Evolutionary conservation across 352 stramenopile genomes (phyloP).

Genomic region (Phytophthora sojae): DNA sequence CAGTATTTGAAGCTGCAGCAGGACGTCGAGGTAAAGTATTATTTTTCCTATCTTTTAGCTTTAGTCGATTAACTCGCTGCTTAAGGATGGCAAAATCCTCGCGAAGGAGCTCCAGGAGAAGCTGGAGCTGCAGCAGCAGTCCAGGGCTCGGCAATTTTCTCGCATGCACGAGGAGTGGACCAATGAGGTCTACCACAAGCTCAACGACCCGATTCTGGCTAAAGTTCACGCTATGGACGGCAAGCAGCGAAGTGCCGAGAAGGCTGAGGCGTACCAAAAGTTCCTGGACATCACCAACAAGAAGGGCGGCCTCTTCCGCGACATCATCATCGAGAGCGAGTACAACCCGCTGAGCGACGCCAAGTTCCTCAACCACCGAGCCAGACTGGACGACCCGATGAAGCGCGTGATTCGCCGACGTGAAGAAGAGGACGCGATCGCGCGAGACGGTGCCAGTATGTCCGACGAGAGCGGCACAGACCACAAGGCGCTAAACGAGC

Average conservation of each 20-base stretch:
- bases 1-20: conserved; percentile 76
- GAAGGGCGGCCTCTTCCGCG: conserved; percentile 79
- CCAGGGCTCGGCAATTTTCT: conserved; percentile 62
- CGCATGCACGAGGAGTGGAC: conserved; percentile 84
- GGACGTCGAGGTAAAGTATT: conserved; percentile 67
- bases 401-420: conserved; percentile 69
- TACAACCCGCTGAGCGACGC: conserved; percentile 81
- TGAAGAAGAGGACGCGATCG: conserved; percentile 76
- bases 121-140: conserved; percentile 69
- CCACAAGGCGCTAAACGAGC: not conserved
- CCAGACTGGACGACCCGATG: conserved; percentile 66
- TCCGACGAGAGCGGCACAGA: conserved; percentile 28
- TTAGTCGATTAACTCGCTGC: not conserved
- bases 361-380: conserved; percentile 59
- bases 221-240: conserved; percentile 65
- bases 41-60: not conserved
- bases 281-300: conserved; percentile 87
- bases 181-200: conserved; percentile 66
- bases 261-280: conserved; percentile 66
- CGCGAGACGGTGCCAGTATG: conserved; percentile 50
- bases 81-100: conserved; percentile 60
- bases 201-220: conserved; percentile 70
- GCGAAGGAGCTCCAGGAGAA: conserved; percentile 73
- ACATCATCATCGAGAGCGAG: conserved; percentile 89
- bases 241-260: conserved; percentile 50